phyloP scores from a whole-genome alignment of 2,329 filamentous ascomycete species.

The Nothomitra cinnamomea region DNA sequence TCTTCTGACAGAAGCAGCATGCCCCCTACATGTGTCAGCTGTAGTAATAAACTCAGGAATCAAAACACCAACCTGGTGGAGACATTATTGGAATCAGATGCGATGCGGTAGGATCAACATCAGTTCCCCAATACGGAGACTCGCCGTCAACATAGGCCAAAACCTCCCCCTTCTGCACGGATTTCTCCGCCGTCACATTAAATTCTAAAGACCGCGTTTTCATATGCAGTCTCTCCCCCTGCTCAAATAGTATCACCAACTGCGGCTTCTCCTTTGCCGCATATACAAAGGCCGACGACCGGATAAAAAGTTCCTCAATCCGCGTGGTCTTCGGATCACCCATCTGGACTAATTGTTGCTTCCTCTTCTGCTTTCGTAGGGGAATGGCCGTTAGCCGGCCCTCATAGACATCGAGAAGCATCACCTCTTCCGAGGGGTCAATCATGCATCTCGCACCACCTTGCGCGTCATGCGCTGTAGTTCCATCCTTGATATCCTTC shows the following conservation, averaged over 20 bases:
- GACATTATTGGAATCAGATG: no score
- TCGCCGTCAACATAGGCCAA: no score
- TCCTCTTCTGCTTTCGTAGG: constrained; percentile 35
- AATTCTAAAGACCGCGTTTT: constrained; percentile 18
- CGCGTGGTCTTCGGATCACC: constrained; percentile 43
- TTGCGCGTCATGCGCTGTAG: constrained; percentile 50
- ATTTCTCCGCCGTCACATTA: constrained; percentile 35
- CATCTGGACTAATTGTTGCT: constrained; percentile 26
- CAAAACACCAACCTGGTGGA: no score
- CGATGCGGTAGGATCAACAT: no score
- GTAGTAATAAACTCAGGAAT: no score
- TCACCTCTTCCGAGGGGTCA: constrained; percentile 56
- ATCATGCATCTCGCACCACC: constrained; percentile 70
- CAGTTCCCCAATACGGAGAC: no score
- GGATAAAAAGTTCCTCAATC: constrained; percentile 49
- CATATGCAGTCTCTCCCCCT: constrained; percentile 31
- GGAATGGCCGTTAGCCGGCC: constrained; percentile 49
- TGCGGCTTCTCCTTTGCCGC: constrained; percentile 35
- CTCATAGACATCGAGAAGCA: constrained; percentile 52
- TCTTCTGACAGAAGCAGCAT: no score
- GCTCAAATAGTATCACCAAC: constrained; percentile 48
- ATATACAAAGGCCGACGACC: constrained; percentile 48
- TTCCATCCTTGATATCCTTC: constrained; percentile 42
- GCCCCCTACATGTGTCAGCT: no score
- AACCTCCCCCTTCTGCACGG: constrained; percentile 16